Evolutionary conservation across 129 eudicot species (phyloP), one percentile per base, ranked within the genome.

Genomic region (Tanacetum coccineum): DNA sequence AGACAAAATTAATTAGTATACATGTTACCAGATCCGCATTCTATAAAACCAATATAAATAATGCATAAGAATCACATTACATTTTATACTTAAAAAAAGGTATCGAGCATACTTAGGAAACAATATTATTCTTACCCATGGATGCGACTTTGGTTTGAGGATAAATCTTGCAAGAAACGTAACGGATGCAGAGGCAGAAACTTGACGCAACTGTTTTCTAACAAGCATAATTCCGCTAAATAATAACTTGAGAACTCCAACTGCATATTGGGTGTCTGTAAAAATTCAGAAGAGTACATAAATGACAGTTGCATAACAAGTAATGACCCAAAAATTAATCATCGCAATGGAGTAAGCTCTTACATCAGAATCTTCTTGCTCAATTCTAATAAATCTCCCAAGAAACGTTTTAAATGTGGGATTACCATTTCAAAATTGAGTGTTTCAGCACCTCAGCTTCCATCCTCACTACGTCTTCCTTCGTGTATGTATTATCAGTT

Each of bases 151-250:
- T 36, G 42, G 42, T 36, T 36, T 36, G 42, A 36, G 2, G 80
- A 80, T 84, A 75, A 81, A 82, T 73, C 88, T 82, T 42, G 97
- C 62, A 3, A 90, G 88, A 76, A 87, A 91, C 18, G 82, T 63
- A 49, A 78, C 96, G 1, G 97, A 80, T 39, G 97, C 97, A 66
- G 97, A 44, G 97, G 97, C 78, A 81, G 53, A 78, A 87, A 84
- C 72, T 78, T 78, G 57, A 91, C 64, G 68, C 96, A 87, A 9
- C 70, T 73, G 64, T 36, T 6, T 0, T 36, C 42, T 7, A 36
- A 36, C 42, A 36, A 36, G 42, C 42, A 6, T 36, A 36, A 66
- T 61, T 91, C 97, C 3, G 96, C 94, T 40, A 91, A 56, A 76
- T 87, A 91, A 73, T 61, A 81, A 18, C 83, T 74, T 77, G 82